These are phyloP conservation scores for Cladophialophora immunda DNA, from an alignment of 2,329 filamentous ascomycete species.

Conservation along the genomic window DNA sequence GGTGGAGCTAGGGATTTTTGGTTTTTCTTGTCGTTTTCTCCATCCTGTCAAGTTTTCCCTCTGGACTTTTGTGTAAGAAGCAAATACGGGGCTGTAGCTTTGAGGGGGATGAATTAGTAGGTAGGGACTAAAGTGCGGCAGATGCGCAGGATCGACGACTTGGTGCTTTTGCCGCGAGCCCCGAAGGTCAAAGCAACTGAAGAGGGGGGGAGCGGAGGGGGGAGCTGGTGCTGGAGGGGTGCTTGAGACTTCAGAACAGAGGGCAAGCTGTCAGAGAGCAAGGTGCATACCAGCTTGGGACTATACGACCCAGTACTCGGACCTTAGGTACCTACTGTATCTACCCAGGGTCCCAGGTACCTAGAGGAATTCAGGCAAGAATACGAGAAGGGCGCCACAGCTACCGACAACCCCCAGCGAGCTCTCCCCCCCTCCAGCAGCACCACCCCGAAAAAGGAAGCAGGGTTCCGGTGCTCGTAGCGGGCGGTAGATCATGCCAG, in stretches of 20 bases:
- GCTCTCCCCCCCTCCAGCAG: no score
- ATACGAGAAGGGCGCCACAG: no score
- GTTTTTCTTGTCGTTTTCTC: not conserved
- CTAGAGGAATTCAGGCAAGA: no score
- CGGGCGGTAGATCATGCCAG: not conserved
- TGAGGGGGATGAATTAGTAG: not conserved
- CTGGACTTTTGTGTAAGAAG: not conserved
- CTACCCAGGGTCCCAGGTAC: no score
- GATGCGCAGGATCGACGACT: constrained; percentile 8
- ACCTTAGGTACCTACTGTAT: no score
- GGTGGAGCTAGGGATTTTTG: not conserved
- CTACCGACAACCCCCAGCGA: no score
- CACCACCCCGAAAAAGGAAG: no score
- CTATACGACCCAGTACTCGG: no score
- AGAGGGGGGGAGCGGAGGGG: not conserved
- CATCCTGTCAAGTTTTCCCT: not conserved
- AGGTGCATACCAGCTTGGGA: no score
- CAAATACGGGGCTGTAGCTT: not conserved
- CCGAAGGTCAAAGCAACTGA: not conserved
- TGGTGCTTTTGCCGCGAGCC: not conserved
- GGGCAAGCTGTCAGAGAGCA: not conserved
- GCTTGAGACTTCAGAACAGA: not conserved
- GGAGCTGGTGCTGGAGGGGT: not conserved
- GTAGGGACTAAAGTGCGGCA: constrained; percentile 2
- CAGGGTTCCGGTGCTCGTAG: no score